Evolutionary conservation across 169 alveolate genomes (phyloP).

Genomic region (Eimeria sp.): DNA sequence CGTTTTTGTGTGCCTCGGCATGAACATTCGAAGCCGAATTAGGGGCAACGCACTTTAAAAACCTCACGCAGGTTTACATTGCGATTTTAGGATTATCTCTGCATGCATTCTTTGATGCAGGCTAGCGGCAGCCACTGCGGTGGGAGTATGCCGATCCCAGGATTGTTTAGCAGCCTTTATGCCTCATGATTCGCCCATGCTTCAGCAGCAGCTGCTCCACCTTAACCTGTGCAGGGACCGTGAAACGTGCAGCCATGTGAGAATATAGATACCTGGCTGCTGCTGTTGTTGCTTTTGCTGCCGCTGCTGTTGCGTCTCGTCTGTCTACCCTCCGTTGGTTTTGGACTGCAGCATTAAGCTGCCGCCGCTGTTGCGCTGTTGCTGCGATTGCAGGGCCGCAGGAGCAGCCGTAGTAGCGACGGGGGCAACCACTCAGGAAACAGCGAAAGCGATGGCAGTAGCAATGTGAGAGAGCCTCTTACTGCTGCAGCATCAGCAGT

Average conservation of each 20-base stretch:
- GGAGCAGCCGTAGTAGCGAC: conserved; percentile 51
- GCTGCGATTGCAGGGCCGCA: conserved; percentile 18
- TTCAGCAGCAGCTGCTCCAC: conserved; percentile 51
- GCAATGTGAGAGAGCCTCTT: neutral
- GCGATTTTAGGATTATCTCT: neutral
- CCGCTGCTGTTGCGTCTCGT: neutral
- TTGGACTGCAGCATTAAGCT: neutral
- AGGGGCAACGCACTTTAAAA: neutral
- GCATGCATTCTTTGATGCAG: neutral
- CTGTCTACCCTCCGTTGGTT: neutral
- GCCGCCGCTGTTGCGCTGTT: neutral
- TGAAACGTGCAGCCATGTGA: conserved; percentile 28
- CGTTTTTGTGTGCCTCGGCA: neutral
- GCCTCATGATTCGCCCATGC: neutral
- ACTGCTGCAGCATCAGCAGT: conserved; percentile 25
- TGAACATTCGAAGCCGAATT: neutral
- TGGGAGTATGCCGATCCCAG: neutral
- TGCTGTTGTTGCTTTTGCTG: neutral
- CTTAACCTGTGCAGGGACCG: neutral
- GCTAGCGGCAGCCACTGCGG: neutral
- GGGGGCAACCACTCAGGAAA: conserved; percentile 4
- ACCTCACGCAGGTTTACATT: neutral
- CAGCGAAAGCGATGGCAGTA: conserved; percentile 41
- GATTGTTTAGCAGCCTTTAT: neutral
- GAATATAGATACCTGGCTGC: neutral